Base-by-base conservation (phyloP, 305 asterid genomes). In the Ilex paraguariensis region DNA sequence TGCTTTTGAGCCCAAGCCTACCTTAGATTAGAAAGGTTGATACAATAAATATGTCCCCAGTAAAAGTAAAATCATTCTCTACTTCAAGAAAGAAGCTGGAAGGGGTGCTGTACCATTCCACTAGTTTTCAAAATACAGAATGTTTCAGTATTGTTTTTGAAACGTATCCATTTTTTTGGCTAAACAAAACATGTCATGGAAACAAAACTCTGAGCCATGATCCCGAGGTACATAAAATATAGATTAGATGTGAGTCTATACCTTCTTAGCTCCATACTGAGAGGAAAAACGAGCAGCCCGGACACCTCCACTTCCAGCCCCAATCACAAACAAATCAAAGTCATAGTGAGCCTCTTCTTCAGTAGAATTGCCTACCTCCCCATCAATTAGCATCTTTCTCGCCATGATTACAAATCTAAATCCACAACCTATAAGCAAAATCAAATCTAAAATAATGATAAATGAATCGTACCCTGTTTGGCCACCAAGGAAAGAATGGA, bases 271-370 rank as follows among this genome's bases (percentile, higher is more conserved):
- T 74, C 97, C 98, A 77, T 60, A 61, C 61, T 90, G 97, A 4
- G 98, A 96, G 11, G 98, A 85, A 78, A 92, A 92, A 6, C 97
- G 75, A 7, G 88, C 55, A 17, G 98, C 98, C 13, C 97, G 95
- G 67, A 92, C 98, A 17, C 97, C 97, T 59, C 98, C 98, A 73
- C 98, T 92, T 59, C 97, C 98, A 54, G 98, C 98, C 57, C 98
- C 98, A 67, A 92, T 92, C 48, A 92, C 98, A 65, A 92, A 92
- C 65, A 89, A 84, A 80, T 92, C 98, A 55, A 78, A 89, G 73
- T 92, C 97, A 76, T 78, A 92, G 55, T 67, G 90, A 60, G 28
- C 71, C 56, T 77, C 85, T 52, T 64, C 85, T 64, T 68, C 85
- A 67, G 61, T 69, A 33, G 79, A 55, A 48, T 77, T 81, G 33